Conservation (phyloP, 2,329 filamentous ascomycete species). For the Xylaria sp. region DNA sequence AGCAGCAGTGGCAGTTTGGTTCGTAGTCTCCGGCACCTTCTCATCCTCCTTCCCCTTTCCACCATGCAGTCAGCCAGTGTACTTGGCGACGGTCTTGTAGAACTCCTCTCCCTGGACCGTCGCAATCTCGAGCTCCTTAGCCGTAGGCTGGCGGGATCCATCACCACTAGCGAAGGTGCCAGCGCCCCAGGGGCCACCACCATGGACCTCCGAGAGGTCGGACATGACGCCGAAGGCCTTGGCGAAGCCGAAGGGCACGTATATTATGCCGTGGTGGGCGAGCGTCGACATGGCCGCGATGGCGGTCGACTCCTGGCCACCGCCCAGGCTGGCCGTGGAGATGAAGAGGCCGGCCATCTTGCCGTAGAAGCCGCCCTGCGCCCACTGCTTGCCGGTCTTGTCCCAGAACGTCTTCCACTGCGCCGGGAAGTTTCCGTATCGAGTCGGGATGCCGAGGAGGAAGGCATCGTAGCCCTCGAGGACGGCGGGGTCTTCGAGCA, state of each 20-base stretch:
- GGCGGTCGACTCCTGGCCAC: constrained; percentile 92
- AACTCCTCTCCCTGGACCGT: constrained; percentile 86
- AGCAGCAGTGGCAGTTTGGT: constrained; percentile 30
- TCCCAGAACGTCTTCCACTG: constrained; percentile 98
- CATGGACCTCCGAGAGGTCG: constrained; percentile 82
- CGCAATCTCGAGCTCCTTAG: constrained; percentile 82
- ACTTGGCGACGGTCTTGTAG: constrained; percentile 79
- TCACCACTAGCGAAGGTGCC: constrained; percentile 86
- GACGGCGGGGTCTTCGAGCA: constrained; percentile 66
- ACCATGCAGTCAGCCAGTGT: constrained; percentile 82
- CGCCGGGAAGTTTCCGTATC: constrained; percentile 96
- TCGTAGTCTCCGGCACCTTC: constrained; percentile 32
- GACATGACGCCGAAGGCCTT: constrained; percentile 76
- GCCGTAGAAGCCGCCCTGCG: constrained; percentile 78
- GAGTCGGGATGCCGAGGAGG: constrained; percentile 93
- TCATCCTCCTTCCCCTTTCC: constrained; percentile 47
- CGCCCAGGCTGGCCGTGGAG: constrained; percentile 83
- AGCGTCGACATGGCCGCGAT: constrained; percentile 86
- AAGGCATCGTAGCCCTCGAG: constrained; percentile 86
- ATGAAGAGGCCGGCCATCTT: constrained; percentile 95
- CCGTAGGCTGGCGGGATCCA: constrained; percentile 83
- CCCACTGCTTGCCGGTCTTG: constrained; percentile 87
- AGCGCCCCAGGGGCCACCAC: constrained; percentile 91
- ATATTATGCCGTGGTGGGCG: constrained; percentile 93
- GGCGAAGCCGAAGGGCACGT: constrained; percentile 94